phyloP scores from a whole-genome alignment of 768 basidiomycete genomes.

The Lactarius indigo region DNA sequence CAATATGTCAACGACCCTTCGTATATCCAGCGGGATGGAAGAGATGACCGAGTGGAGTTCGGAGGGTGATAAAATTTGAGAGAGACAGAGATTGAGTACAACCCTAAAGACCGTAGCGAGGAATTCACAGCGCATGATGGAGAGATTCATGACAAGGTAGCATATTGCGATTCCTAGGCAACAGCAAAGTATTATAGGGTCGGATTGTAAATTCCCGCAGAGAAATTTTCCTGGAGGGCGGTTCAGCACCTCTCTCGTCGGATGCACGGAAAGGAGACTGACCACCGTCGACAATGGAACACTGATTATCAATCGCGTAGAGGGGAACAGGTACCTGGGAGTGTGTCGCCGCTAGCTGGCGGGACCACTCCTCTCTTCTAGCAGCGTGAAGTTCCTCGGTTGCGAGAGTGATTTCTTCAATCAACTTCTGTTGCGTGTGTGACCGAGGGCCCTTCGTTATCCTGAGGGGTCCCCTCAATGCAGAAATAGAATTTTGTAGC shows the following conservation, averaged over 20 bases:
- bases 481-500: not conserved
- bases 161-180: not conserved
- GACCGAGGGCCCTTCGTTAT: not conserved
- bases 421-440: not conserved
- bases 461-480: not conserved
- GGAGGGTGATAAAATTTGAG: not conserved
- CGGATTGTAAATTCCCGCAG: not conserved
- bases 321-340: not conserved
- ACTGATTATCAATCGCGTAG: not conserved
- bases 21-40: not conserved
- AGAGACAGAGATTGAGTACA: not conserved
- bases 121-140: not conserved
- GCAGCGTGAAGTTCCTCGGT: not conserved
- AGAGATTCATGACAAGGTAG: not conserved
- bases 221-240: not conserved
- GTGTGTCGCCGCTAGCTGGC: not conserved
- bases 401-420: not conserved
- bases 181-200: not conserved
- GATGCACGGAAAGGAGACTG: not conserved
- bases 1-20: not conserved
- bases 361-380: not conserved
- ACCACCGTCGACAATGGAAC: not conserved
- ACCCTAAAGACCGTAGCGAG: not conserved
- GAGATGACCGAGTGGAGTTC: not conserved
- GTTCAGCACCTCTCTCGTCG: not conserved